Evolutionary conservation across 495 filamentous ascomycete genomes (phyloP).

Genomic region (Xylona heveae): DNA sequence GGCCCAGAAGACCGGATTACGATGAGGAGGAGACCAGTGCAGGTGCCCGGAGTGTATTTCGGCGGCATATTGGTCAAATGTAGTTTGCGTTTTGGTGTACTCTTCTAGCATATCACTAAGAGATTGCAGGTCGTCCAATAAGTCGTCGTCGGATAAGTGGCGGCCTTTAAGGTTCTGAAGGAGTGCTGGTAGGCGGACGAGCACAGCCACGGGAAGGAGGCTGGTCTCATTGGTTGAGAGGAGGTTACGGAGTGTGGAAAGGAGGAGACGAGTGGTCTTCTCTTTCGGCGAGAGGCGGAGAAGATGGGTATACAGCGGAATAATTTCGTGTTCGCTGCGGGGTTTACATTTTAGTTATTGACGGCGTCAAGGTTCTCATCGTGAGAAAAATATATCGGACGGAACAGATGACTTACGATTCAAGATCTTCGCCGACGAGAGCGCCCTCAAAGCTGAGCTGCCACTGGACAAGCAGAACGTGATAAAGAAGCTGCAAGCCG

Average conservation of each 20-base stretch:
- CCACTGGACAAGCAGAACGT: slow-evolving; percentile 83
- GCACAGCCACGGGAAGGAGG: slow-evolving; percentile 61
- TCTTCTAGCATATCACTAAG: slow-evolving; percentile 68
- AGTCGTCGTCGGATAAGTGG: slow-evolving; percentile 73
- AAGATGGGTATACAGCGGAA: slow-evolving; percentile 75
- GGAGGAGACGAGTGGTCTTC: slow-evolving; percentile 81
- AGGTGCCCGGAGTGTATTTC: slow-evolving; percentile 79
- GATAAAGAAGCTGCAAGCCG: slow-evolving; percentile 83
- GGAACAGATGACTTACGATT: slow-evolving; percentile 36
- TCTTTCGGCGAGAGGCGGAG: slow-evolving; percentile 87
- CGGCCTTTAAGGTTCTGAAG: slow-evolving; percentile 62
- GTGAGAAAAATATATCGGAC: background rate
- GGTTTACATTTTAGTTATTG: background rate
- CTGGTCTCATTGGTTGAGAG: slow-evolving; percentile 51
- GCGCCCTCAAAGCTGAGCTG: slow-evolving; percentile 83
- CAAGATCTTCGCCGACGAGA: slow-evolving; percentile 64
- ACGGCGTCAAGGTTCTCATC: background rate
- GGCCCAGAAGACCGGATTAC: slow-evolving; percentile 75
- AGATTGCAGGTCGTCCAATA: slow-evolving; percentile 61
- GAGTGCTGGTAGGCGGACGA: slow-evolving; percentile 61
- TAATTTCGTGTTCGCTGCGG: slow-evolving; percentile 68
- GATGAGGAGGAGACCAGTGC: slow-evolving; percentile 88
- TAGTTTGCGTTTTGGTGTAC: slow-evolving; percentile 91
- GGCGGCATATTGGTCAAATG: slow-evolving; percentile 84
- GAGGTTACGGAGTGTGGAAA: slow-evolving; percentile 78